Base-by-base conservation (phyloP, 257 asterid genomes). In the Paulownia fortunei region DNA sequence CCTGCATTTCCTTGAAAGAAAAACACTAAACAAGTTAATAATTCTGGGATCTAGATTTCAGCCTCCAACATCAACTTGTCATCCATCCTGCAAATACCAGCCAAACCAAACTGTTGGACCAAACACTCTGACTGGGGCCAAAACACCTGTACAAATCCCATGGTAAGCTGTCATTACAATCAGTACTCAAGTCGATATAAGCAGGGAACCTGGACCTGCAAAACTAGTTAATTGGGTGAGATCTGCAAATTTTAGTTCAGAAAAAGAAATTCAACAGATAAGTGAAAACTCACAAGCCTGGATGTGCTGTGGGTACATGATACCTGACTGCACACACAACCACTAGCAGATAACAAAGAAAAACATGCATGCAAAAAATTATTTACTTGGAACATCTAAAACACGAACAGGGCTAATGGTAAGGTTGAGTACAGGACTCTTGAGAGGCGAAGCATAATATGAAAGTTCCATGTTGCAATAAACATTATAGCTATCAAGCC, bases 121-220 rank as follows among this genome's bases (percentile, higher is more conserved):
- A 80, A 67, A 72, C 72, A 79, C 81, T 59, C 64, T 19, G 69
- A 64, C 69, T 70, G 69, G 72, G 78, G 62, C 34, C 80, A 49
- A 67, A 41, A 47, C 32, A 94, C 98, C 98, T 92, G 97, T 94
- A 89, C 86, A 92, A 83, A 84, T 82, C 86, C 81, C 92, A 92
- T 67, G 63, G 85, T 69, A 88, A 94, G 77, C 84, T 58, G 76
- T 79, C 64, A 75, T 87, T 82, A 88, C 82, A 79, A 84, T 27
- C 81, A 70, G 41, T 56, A 54, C 78, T 70, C 78, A 79, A 27
- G 79, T 81, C 88, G 69, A 71, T 80, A 46, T 69, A 85, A 79
- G 89, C 97, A 90, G 91, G 94, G 87, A 82, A 81, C 97, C 97
- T 92, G 98, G 86, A 89, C 96, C 98, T 94, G 98, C 98, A 94